Evolutionary conservation across 1,284 basidiomycete species (phyloP).

Genomic region (Ustilago loliicola): DNA sequence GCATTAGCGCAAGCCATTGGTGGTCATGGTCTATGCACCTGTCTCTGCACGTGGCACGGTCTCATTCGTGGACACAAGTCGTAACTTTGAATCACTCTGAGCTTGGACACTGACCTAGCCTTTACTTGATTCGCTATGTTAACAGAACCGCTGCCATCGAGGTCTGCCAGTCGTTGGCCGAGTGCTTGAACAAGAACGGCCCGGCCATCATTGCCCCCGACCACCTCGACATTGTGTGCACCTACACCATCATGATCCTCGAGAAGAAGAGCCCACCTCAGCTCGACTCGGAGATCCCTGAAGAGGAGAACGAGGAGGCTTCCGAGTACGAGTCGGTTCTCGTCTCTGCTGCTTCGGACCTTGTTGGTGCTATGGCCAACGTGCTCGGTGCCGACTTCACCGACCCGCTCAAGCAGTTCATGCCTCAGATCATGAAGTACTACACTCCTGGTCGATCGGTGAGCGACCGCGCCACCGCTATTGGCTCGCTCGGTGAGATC

Average conservation of each 20-base stretch:
- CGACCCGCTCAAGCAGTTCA: slow-evolving; percentile 86
- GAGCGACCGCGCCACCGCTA: slow-evolving; percentile 91
- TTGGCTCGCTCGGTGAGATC: slow-evolving; percentile 95
- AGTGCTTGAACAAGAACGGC: slow-evolving; percentile 90
- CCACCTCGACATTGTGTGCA: slow-evolving; percentile 75
- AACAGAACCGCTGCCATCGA: slow-evolving; percentile 85
- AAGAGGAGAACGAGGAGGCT: slow-evolving; percentile 79
- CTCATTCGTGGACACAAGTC: neutral
- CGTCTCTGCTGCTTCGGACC: slow-evolving; percentile 92
- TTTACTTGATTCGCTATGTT: slow-evolving; percentile 9
- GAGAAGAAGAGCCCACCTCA: slow-evolving; percentile 82
- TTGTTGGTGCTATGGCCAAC: slow-evolving; percentile 89
- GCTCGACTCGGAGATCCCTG: slow-evolving; percentile 89
- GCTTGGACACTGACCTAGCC: slow-evolving; percentile 30
- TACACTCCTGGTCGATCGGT: slow-evolving; percentile 87
- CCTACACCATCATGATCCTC: slow-evolving; percentile 75
- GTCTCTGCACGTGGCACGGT: slow-evolving; percentile 4
- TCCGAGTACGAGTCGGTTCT: slow-evolving; percentile 98
- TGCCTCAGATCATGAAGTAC: slow-evolving; percentile 91
- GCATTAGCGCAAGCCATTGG: neutral
- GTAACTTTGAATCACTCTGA: neutral
- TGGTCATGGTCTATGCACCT: slow-evolving; percentile 20
- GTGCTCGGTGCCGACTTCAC: slow-evolving; percentile 87
- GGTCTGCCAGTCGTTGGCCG: slow-evolving; percentile 86
- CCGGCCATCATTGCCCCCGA: slow-evolving; percentile 77